phyloP scores from a whole-genome alignment of 208 protist genomes.

The Trypanosoma rangeli region DNA sequence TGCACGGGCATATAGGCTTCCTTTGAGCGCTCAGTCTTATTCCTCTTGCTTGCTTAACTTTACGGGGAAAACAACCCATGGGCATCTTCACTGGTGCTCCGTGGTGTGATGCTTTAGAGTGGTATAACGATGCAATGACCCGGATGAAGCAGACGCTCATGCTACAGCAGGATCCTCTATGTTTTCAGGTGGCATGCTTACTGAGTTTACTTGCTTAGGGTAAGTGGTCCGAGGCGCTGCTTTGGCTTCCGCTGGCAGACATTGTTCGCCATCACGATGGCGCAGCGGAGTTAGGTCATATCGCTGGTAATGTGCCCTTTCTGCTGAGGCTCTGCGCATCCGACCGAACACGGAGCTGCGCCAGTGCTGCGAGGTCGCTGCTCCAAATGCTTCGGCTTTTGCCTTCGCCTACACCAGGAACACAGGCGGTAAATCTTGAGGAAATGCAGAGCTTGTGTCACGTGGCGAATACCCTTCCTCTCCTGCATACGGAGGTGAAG shows the following conservation, averaged over 20 bases:
- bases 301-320: not conserved
- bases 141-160: not conserved
- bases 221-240: slow-evolving; percentile 22
- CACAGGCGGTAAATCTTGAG: not conserved
- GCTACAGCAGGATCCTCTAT: not conserved
- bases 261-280: not conserved
- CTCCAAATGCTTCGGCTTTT: not conserved
- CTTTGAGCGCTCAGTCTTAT: slow-evolving; percentile 4
- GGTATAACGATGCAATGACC: slow-evolving; percentile 13
- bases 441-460: slow-evolving; percentile 3
- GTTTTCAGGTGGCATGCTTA: slow-evolving; percentile 17
- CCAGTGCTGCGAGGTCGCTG: slow-evolving; percentile 2
- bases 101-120: slow-evolving; percentile 30
- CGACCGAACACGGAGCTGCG: slow-evolving; percentile 27
- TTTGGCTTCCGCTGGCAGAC: slow-evolving; percentile 8
- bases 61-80: not conserved
- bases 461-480: not conserved
- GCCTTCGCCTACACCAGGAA: not conserved
- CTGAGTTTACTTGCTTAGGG: slow-evolving; percentile 27
- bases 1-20: slow-evolving; percentile 16
- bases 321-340: slow-evolving; percentile 30
- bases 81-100: not conserved
- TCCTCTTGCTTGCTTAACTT: slow-evolving; percentile 26
- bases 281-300: not conserved
- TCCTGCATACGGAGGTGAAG: not conserved